A percentile compares a stretch with the other conserved stretches of the same genome.
Conservation (phyloP, 139 green algal genomes). For the Marvania coccoides region DNA sequence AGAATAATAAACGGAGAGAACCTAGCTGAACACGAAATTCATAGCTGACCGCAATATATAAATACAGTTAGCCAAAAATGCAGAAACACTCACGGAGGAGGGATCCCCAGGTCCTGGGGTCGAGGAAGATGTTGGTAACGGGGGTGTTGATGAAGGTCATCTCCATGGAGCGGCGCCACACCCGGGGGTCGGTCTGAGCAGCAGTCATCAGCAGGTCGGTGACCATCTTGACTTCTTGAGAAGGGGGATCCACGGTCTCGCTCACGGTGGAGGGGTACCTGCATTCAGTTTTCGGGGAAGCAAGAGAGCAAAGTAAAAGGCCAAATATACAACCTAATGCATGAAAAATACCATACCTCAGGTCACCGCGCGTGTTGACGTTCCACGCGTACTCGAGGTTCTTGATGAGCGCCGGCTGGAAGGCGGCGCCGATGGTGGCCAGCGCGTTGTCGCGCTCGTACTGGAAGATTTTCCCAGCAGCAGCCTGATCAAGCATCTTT, state of each 20-base stretch:
- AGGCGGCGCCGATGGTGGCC: neutral
- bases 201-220: neutral
- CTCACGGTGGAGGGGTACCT: neutral
- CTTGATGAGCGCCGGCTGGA: neutral
- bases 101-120: too few species aligned
- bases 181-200: neutral
- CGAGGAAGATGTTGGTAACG: too few species aligned
- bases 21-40: too few species aligned
- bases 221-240: neutral
- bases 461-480: neutral
- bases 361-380: neutral
- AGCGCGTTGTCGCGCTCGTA: neutral
- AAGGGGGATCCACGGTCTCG: neutral
- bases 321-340: too few species aligned
- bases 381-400: neutral
- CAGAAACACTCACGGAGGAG: too few species aligned
- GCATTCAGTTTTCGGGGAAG: too few species aligned
- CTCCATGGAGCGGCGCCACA: neutral
- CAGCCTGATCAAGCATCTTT: neutral
- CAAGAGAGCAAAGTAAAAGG: too few species aligned
- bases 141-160: too few species aligned
- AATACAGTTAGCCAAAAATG: too few species aligned
- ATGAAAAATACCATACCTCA: too few species aligned
- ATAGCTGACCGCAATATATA: too few species aligned
- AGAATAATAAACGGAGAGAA: too few species aligned